Evolutionary conservation across 305 asterid species (phyloP).

Genomic region (Fraxinus platypoda): DNA sequence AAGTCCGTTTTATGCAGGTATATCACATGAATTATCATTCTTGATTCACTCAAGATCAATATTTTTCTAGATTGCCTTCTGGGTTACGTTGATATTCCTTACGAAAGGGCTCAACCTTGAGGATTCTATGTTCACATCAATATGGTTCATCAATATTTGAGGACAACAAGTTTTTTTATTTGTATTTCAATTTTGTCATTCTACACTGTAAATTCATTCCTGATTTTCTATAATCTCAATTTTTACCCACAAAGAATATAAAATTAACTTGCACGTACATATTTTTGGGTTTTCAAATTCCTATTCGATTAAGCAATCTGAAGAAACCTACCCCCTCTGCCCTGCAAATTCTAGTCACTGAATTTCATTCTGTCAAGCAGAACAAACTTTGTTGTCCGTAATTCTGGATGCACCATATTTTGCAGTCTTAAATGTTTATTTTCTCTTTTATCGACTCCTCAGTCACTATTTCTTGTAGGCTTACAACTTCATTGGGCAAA

Average conservation of each 20-base stretch:
- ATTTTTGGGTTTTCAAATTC: background rate
- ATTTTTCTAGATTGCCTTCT: background rate
- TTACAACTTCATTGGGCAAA: conserved; percentile 10
- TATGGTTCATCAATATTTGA: background rate
- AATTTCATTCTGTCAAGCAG: background rate
- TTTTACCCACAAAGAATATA: background rate
- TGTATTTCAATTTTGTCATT: background rate
- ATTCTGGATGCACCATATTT: background rate
- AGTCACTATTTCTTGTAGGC: conserved; percentile 2
- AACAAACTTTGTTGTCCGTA: background rate
- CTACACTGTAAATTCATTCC: background rate
- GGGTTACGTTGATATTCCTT: background rate
- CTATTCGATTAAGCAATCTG: background rate
- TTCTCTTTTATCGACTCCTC: conserved; percentile 1
- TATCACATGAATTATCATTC: background rate
- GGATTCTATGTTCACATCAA: background rate
- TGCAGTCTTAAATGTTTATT: background rate
- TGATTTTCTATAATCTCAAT: background rate
- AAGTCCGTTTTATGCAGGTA: conserved; percentile 88
- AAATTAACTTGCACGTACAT: background rate
- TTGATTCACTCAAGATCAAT: background rate
- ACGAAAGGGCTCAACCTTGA: background rate
- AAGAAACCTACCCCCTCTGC: background rate
- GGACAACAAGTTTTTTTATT: background rate
- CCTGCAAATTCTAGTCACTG: background rate